Percentiles rank a stretch among this genome's conserved stretches.
These are phyloP conservation scores for Rhododendron williamsianum DNA, from an alignment of 148 eudicot genomes.

Conservation along the genomic window DNA sequence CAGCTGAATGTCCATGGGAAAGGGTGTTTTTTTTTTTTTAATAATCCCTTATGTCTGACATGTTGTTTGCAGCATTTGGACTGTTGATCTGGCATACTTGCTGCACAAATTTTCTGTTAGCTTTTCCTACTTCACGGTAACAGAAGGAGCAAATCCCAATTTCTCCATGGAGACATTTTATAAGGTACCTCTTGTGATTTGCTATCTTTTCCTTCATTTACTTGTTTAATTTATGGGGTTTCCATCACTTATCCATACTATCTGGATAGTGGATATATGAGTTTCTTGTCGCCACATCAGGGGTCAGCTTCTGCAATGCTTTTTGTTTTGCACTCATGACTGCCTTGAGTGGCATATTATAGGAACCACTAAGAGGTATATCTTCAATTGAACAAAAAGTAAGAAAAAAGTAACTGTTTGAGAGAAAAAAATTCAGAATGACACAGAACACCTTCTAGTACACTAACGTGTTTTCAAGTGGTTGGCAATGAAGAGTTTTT, in stretches of 20 bases:
- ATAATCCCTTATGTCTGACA: not conserved
- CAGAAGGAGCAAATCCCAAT: constrained; percentile 90
- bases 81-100: constrained; percentile 93
- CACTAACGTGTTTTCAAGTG: not conserved
- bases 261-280: not conserved
- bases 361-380: not conserved
- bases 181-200: constrained; percentile 42
- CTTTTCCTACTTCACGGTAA: constrained; percentile 92
- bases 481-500: not conserved
- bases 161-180: constrained; percentile 82
- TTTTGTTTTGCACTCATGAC: not conserved
- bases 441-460: not conserved
- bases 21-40: not conserved
- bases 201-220: not conserved
- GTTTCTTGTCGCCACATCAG: not conserved
- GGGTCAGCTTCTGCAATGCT: not conserved
- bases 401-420: not conserved
- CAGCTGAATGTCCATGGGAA: not conserved
- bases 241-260: not conserved
- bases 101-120: constrained; percentile 68
- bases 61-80: constrained; percentile 78
- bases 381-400: not conserved
- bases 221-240: not conserved
- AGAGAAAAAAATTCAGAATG: not conserved
- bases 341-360: not conserved